Evolutionary conservation across 1,139 yeast genomes (phyloP).

Genomic region (Magnusiomyces magnusii): DNA sequence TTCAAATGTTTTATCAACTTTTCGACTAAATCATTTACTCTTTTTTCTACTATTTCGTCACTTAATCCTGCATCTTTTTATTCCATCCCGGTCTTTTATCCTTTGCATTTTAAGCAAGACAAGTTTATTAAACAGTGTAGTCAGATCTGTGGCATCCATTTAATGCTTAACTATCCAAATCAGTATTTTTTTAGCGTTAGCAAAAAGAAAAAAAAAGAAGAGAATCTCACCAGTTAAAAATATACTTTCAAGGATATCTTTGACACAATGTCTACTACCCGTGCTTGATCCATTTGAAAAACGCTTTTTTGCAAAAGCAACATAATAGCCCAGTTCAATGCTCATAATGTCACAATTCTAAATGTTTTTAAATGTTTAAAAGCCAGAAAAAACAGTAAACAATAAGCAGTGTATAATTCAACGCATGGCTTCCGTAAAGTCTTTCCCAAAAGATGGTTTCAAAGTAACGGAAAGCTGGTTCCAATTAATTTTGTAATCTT

Average conservation of each 20-base stretch:
- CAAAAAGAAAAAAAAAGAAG: too few species aligned
- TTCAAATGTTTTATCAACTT: neutral
- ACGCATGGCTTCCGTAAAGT: too few species aligned
- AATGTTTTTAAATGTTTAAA: constrained; percentile 69
- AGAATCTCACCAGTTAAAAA: constrained; percentile 69
- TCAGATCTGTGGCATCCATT: constrained; percentile 50
- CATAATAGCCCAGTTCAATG: constrained; percentile 42
- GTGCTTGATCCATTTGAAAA: constrained; percentile 70
- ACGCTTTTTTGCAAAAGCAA: constrained; percentile 42
- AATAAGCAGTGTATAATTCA: too few species aligned
- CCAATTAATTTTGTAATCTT: too few species aligned
- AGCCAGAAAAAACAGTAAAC: too few species aligned
- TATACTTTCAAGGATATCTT: constrained; percentile 72
- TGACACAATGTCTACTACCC: constrained; percentile 77
- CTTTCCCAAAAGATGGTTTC: too few species aligned
- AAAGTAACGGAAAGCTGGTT: too few species aligned
- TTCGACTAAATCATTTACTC: neutral
- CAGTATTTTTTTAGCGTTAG: constrained; percentile 78
- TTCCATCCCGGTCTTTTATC: too few species aligned
- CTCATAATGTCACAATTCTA: constrained; percentile 59
- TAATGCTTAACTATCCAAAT: constrained; percentile 50
- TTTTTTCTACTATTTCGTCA: neutral
- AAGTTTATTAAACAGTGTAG: constrained; percentile 37
- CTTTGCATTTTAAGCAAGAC: too few species aligned
- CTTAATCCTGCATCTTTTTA: too few species aligned